Evolutionary conservation across 495 filamentous ascomycete genomes (phyloP), one percentile per base, ranked within the genome.

Genomic region (Jackrogersella minutella): DNA sequence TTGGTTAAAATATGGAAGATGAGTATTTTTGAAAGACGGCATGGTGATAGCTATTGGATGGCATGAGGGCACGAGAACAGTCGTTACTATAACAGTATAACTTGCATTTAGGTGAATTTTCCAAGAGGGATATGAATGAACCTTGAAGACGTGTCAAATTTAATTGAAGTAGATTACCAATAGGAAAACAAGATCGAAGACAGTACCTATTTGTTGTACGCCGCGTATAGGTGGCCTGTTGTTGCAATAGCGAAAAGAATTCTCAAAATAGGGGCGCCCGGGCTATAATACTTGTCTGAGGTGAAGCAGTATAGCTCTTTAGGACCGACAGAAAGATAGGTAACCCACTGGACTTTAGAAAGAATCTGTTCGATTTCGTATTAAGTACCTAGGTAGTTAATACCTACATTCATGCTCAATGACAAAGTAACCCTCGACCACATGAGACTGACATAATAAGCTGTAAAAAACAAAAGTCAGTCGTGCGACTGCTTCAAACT

Each of bases 141-240:
- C n/a, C n/a, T n/a, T n/a, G n/a, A n/a, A n/a, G n/a, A n/a, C n/a
- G n/a, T n/a, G n/a, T n/a, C n/a, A 79, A 75, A 63, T 84, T 79
- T 2, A 88, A 58, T 28, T 73, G 31, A 37, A 87, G n/a, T n/a
- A n/a, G 76, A 0, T 80, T 86, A 0, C 78, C 86, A 1, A 63
- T 57, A 10, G 80, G 76, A 36, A 78, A 76, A 0, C 80, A 81
- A 5, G 85, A 85, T 5, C 79, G 70, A 39, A 84, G 79, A 10
- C 86, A 80, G 49, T 81, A 81, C 0, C 84, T 87, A 71, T 2
- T 84, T 87, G 69, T 88, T 87, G 41, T 78, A 74, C 5, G 85
- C 86, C 0, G 68, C 58, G 63, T 80, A 86, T 14, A 87, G 54
- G 52, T 86, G 82, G 36, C 71, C 72, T 6, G 85, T 87, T 2